phyloP scores from a whole-genome alignment of 192 early-diverging fungal species.

The Mycoemilia scoparia region DNA sequence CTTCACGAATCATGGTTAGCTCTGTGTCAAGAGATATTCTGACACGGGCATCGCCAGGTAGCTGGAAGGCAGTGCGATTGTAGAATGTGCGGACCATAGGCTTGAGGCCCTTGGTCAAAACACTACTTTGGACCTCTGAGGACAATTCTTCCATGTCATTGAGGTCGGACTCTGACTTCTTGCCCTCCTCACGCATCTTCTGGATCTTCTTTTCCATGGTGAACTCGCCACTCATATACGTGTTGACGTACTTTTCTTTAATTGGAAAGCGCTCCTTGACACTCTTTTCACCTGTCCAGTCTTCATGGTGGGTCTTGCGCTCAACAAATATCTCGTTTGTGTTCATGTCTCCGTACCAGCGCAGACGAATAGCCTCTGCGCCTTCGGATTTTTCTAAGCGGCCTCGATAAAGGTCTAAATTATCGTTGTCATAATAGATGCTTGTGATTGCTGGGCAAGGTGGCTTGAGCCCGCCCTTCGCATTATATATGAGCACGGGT shows the following conservation, averaged over 20 bases:
- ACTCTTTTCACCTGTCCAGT: constrained; percentile 75
- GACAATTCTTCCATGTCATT: constrained; percentile 47
- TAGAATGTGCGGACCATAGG: constrained; percentile 79
- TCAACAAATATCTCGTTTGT: constrained; percentile 84
- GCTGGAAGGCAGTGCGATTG: constrained; percentile 95
- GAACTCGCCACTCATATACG: constrained; percentile 60
- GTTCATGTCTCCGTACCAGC: constrained; percentile 89
- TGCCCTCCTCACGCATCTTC: constrained; percentile 56
- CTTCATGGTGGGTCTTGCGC: constrained; percentile 93
- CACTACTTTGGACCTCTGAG: constrained; percentile 47
- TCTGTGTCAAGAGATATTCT: constrained; percentile 92
- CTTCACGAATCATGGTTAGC: constrained; percentile 89
- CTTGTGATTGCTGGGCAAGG: constrained; percentile 81
- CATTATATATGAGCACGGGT: constrained; percentile 77
- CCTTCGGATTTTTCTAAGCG: constrained; percentile 77
- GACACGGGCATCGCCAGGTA: constrained; percentile 84
- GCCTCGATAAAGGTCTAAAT: constrained; percentile 72
- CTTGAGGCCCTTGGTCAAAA: constrained; percentile 43
- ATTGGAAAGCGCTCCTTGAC: constrained; percentile 81
- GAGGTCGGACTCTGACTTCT: constrained; percentile 58
- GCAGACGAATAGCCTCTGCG: constrained; percentile 73
- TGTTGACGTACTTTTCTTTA: constrained; percentile 86
- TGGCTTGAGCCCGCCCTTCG: constrained; percentile 43
- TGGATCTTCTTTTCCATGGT: constrained; percentile 50
- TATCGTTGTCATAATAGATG: constrained; percentile 82